These are phyloP conservation scores for Euphorbia pulcherrima DNA, from an alignment of 345 rosid species.

Conservation along the genomic window DNA sequence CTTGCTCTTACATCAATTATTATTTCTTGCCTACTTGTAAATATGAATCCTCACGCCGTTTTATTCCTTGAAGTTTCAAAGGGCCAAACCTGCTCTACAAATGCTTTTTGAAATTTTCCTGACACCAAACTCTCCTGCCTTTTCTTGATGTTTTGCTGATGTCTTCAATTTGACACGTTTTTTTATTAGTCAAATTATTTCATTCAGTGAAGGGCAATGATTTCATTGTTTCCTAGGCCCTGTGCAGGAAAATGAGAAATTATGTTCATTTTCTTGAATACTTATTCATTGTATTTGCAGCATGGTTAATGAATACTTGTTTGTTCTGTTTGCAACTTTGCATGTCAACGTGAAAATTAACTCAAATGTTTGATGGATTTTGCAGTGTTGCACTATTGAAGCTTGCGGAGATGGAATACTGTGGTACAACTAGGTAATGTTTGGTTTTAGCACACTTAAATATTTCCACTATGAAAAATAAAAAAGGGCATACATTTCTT, in stretches of 20 bases:
- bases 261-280: not conserved
- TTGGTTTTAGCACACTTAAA: not conserved
- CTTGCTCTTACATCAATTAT: not conserved
- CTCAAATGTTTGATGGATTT: constrained; percentile 15
- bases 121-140: not conserved
- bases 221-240: not conserved
- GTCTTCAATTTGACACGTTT: not conserved
- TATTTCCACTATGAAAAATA: too few species aligned
- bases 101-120: not conserved
- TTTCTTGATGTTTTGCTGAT: not conserved
- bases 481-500: too few species aligned
- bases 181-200: not conserved
- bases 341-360: not conserved
- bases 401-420: constrained; percentile 90
- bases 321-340: not conserved
- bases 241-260: not conserved
- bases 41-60: not conserved
- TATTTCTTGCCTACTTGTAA: not conserved
- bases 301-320: not conserved
- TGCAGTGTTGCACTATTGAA: constrained; percentile 74
- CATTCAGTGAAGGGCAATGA: not conserved
- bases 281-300: not conserved
- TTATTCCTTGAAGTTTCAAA: not conserved
- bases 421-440: constrained; percentile 91
- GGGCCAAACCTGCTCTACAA: not conserved